Evolutionary conservation across 805 yeast genomes (phyloP).

Genomic region (Candida orba): DNA sequence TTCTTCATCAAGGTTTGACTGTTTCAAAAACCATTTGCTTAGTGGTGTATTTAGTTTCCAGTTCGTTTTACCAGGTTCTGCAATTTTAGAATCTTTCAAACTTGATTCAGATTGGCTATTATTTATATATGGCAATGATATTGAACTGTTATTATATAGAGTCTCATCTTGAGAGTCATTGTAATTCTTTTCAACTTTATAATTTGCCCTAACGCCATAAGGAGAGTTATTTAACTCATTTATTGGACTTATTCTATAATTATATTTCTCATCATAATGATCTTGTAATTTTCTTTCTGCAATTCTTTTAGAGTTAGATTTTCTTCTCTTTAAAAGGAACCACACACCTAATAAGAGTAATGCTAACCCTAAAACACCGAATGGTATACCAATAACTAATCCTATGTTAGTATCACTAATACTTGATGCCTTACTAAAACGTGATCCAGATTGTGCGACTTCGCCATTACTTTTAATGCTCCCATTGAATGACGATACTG

Average conservation of each 20-base stretch:
- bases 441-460: background rate
- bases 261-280: constrained; percentile 21
- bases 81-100: constrained; percentile 12
- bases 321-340: constrained; percentile 12
- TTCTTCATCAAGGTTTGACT: constrained; percentile 5
- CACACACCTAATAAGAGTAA: constrained; percentile 10
- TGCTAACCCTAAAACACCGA: constrained; percentile 16
- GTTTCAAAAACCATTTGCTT: constrained; percentile 22
- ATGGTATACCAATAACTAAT: constrained; percentile 21
- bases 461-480: background rate
- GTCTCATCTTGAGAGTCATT: background rate
- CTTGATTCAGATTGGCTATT: constrained; percentile 12
- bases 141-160: background rate
- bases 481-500: background rate
- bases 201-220: background rate
- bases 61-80: constrained; percentile 8
- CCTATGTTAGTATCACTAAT: constrained; percentile 12
- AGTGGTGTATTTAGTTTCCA: constrained; percentile 23
- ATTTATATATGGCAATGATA: background rate
- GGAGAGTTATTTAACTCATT: background rate
- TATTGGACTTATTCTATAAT: constrained; percentile 14
- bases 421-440: background rate
- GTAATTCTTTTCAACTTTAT: background rate
- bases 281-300: constrained; percentile 9
- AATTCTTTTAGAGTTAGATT: background rate